A percentile compares a stretch with the other conserved stretches of the same genome.
Conservation (phyloP, 352 stramenopile genomes). For the Phytophthora parvispora region DNA sequence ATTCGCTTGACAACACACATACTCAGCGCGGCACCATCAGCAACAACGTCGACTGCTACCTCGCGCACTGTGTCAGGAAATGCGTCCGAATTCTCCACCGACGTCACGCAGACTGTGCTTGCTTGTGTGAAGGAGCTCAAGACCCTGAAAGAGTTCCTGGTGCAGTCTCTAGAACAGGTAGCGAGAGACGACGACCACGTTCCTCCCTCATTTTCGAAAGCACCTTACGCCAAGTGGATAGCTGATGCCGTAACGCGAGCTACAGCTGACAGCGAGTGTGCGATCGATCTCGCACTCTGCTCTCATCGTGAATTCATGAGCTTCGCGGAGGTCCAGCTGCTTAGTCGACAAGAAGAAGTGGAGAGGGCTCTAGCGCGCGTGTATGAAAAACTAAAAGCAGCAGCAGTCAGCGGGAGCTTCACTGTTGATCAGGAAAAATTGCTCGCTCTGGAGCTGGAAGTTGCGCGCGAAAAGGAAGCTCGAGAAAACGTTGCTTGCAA, state of each 20-base stretch:
- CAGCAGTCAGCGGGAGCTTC: conserved; percentile 42
- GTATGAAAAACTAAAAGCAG: conserved; percentile 34
- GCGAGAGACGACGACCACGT: conserved; percentile 28
- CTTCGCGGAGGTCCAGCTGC: conserved; percentile 46
- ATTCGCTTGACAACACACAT: conserved; percentile 78
- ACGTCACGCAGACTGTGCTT: conserved; percentile 69
- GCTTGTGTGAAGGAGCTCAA: conserved; percentile 81
- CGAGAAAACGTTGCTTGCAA: conserved; percentile 47
- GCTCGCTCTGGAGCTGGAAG: conserved; percentile 60
- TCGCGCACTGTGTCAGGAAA: not conserved
- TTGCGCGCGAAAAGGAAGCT: conserved; percentile 36
- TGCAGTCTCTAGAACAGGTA: conserved; percentile 66
- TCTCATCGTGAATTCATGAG: conserved; percentile 72
- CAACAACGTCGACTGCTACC: not conserved
- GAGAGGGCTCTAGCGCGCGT: conserved; percentile 36
- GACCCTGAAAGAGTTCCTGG: conserved; percentile 72
- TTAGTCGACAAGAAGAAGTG: conserved; percentile 35
- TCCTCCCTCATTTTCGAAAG: conserved; percentile 11
- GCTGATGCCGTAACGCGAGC: conserved; percentile 24
- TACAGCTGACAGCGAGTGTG: conserved; percentile 47
- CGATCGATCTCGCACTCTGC: conserved; percentile 66
- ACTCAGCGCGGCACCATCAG: conserved; percentile 50
- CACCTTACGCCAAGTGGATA: conserved; percentile 32
- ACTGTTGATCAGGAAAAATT: conserved; percentile 38
- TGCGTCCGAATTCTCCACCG: conserved; percentile 53